A percentile compares a stretch with the other conserved stretches of the same genome.
Conservation (phyloP, 23 red algal species). For the Gracilaria domingensis region DNA sequence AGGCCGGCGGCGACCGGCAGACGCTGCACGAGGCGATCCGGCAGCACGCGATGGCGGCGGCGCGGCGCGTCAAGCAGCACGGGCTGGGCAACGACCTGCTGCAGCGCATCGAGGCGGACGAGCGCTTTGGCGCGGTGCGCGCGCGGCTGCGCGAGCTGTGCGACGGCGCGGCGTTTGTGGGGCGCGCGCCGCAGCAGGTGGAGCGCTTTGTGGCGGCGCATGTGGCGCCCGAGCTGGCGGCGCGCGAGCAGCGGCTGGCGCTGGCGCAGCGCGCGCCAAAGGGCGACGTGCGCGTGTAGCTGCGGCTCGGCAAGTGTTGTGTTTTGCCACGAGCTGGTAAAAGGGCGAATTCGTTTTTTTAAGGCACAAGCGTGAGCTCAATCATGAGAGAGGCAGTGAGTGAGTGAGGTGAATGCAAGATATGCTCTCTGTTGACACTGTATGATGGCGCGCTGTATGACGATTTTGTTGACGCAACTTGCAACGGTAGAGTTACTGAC, state of each 20-base stretch:
- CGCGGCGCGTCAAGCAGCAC: conserved; percentile 79
- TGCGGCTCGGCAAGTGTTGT: no score
- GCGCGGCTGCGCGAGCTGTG: conserved; percentile 70
- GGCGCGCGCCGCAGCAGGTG: conserved; percentile 90
- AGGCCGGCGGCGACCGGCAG: conserved; percentile 88
- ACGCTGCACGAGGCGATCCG: conserved; percentile 87
- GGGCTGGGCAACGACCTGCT: conserved; percentile 87
- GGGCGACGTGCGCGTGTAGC: conserved; percentile 9
- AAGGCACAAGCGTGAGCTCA: no score
- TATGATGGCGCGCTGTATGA: no score
- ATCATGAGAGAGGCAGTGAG: no score
- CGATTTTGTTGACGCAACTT: no score
- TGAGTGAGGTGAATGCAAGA: no score
- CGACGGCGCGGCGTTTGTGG: conserved; percentile 76
- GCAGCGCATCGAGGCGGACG: conserved; percentile 59
- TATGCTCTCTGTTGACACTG: no score
- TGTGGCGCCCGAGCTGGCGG: conserved; percentile 6
- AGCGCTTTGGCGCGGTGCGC: conserved; percentile 56
- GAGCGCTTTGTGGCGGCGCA: conserved; percentile 77
- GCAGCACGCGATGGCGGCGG: conserved; percentile 79
- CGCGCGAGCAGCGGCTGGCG: neutral
- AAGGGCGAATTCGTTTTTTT: no score
- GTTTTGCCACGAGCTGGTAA: no score
- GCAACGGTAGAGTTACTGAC: no score
- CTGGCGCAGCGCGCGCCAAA: neutral